Conservation (phyloP, 805 yeast genomes). For the Pichia cabralensis region DNA sequence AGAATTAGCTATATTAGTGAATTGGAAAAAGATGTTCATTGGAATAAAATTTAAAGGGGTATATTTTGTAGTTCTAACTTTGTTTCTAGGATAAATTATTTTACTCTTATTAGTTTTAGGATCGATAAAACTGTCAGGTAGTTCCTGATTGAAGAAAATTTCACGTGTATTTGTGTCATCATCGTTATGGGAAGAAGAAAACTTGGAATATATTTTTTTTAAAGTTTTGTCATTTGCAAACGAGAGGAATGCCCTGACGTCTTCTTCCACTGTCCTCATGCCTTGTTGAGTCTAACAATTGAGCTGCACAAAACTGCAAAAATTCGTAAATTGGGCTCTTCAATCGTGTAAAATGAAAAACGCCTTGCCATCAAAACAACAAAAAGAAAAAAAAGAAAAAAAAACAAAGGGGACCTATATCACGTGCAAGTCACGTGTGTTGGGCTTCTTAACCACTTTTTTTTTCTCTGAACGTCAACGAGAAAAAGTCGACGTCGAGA, state of each 20-base stretch:
- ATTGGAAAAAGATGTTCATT: slow-evolving; percentile 43
- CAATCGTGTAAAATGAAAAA: no score
- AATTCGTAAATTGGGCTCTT: no score
- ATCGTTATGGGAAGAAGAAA: neutral
- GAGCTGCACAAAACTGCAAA: no score
- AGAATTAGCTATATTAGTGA: slow-evolving; percentile 49
- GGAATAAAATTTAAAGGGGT: slow-evolving; percentile 51
- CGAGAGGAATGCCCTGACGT: slow-evolving; percentile 1
- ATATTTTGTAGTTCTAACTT: slow-evolving; percentile 53
- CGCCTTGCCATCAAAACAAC: no score
- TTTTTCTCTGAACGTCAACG: no score
- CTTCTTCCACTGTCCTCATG: slow-evolving; percentile 9
- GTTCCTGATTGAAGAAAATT: slow-evolving; percentile 44
- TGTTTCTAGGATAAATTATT: slow-evolving; percentile 39
- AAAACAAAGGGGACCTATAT: no score
- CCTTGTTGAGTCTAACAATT: no score
- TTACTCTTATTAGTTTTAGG: slow-evolving; percentile 39
- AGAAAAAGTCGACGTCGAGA: neutral
- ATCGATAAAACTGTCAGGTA: slow-evolving; percentile 53
- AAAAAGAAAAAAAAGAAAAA: neutral
- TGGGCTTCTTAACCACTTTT: no score
- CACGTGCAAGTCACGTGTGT: no score
- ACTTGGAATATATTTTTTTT: neutral
- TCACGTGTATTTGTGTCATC: slow-evolving; percentile 24
- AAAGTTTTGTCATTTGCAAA: neutral